Conservation (phyloP, 306 rosid species). For the Trifolium dubium region DNA sequence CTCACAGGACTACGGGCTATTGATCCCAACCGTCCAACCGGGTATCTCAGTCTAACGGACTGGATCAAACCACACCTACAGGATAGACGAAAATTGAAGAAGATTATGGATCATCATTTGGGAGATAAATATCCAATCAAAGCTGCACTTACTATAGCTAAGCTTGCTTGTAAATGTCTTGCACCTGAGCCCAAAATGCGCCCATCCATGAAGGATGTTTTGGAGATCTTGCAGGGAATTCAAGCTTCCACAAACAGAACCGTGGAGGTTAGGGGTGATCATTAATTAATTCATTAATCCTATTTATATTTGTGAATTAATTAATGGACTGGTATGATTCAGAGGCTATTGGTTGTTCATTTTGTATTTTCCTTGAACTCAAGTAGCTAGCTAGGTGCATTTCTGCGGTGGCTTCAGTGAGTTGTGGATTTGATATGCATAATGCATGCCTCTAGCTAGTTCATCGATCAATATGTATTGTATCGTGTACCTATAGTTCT, state of each 20-base stretch:
- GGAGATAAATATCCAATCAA: conserved; percentile 79
- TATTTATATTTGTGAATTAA: not conserved
- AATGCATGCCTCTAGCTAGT: conserved; percentile 5
- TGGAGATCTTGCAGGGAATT: conserved; percentile 67
- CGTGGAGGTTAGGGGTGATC: conserved; percentile 19
- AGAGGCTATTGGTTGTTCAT: conserved; percentile 26
- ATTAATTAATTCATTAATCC: not conserved
- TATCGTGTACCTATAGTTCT: not conserved
- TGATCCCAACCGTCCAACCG: conserved; percentile 73
- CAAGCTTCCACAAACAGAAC: conserved; percentile 59
- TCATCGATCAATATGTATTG: not conserved
- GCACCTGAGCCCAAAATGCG: conserved; percentile 79
- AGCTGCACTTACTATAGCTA: conserved; percentile 75
- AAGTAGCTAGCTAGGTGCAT: conserved; percentile 8
- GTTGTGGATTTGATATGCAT: conserved; percentile 30
- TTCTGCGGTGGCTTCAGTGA: conserved; percentile 17
- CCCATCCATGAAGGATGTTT: conserved; percentile 86
- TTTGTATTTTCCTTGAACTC: conserved; percentile 32
- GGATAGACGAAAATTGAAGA: conserved; percentile 72
- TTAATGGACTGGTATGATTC: not conserved
- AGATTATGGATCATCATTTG: conserved; percentile 71
- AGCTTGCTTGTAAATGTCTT: conserved; percentile 73
- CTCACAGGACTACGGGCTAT: conserved; percentile 75
- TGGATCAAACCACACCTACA: conserved; percentile 81
- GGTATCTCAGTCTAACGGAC: conserved; percentile 66